A percentile compares a stretch with the other conserved stretches of the same genome.
These are phyloP conservation scores for Xylaria acuta DNA, from an alignment of 495 filamentous ascomycete genomes.

Conservation along the genomic window DNA sequence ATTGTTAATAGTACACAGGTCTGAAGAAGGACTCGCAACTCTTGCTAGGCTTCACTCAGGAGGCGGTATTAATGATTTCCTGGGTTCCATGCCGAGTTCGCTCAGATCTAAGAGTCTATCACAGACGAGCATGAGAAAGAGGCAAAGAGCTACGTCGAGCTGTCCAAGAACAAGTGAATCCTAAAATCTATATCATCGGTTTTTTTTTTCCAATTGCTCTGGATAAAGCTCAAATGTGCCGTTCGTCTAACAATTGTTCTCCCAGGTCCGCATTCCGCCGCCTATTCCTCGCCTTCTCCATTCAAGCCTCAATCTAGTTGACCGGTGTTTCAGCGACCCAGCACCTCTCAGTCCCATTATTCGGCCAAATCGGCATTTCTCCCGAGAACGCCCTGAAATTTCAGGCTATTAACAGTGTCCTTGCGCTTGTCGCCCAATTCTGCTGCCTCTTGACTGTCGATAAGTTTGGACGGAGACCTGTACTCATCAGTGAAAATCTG, in stretches of 20 bases:
- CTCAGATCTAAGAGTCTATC: slow-evolving; percentile 70
- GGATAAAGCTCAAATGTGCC: not conserved
- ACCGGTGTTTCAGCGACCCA: slow-evolving; percentile 77
- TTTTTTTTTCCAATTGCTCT: not conserved
- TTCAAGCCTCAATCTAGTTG: slow-evolving; percentile 76
- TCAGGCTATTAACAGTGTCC: slow-evolving; percentile 72
- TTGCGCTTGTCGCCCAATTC: slow-evolving; percentile 69
- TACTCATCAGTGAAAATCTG: slow-evolving; percentile 69
- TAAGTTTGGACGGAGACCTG: slow-evolving; percentile 67
- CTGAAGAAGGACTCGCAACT: slow-evolving; percentile 60
- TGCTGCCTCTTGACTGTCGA: slow-evolving; percentile 73
- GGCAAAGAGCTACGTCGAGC: slow-evolving; percentile 70
- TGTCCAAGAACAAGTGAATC: slow-evolving; percentile 60
- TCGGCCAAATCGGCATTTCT: slow-evolving; percentile 69
- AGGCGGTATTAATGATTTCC: slow-evolving; percentile 61
- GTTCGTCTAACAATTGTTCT: not conserved
- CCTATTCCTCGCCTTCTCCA: slow-evolving; percentile 68
- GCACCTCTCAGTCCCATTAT: slow-evolving; percentile 73
- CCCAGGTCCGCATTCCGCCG: slow-evolving; percentile 67
- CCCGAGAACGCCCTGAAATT: slow-evolving; percentile 70
- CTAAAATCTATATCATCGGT: not conserved
- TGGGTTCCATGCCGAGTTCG: slow-evolving; percentile 70
- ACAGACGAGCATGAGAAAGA: slow-evolving; percentile 64
- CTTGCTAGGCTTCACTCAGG: slow-evolving; percentile 66
- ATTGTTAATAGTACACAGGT: slow-evolving; percentile 24